Conservation (phyloP, 352 stramenopile genomes). For the Plasmopara viticola region DNA sequence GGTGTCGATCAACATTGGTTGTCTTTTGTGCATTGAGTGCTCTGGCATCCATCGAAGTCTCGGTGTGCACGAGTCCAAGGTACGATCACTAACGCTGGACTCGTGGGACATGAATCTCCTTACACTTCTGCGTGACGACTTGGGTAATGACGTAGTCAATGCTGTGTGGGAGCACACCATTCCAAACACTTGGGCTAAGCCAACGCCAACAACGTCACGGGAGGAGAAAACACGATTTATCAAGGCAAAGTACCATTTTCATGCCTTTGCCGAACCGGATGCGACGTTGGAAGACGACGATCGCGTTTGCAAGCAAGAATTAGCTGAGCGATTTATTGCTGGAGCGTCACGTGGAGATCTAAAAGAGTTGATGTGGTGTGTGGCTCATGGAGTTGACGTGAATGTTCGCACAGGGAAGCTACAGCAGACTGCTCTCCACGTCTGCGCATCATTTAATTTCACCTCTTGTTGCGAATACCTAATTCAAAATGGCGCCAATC, state of each 20-base stretch:
- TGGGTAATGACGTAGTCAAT: conserved; percentile 73
- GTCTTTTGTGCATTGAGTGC: conserved; percentile 96
- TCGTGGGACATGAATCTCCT: conserved; percentile 83
- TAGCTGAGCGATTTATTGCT: conserved; percentile 43
- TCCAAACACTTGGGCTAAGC: conserved; percentile 48
- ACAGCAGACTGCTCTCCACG: conserved; percentile 59
- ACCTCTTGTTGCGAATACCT: conserved; percentile 67
- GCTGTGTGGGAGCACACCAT: conserved; percentile 57
- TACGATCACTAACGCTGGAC: conserved; percentile 88
- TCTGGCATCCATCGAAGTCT: conserved; percentile 95
- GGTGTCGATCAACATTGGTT: conserved; percentile 95
- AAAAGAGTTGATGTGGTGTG: conserved; percentile 62
- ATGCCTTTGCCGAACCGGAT: conserved; percentile 47
- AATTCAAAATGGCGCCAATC: conserved; percentile 69
- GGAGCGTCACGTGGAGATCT: conserved; percentile 37
- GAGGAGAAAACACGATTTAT: conserved; percentile 80
- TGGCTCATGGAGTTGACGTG: conserved; percentile 77
- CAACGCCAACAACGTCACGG: conserved; percentile 32
- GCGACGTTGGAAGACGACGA: conserved; percentile 22
- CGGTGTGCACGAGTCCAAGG: conserved; percentile 95
- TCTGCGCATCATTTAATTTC: conserved; percentile 32
- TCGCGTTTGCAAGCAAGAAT: conserved; percentile 20
- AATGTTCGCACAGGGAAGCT: conserved; percentile 41
- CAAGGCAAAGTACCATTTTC: conserved; percentile 82
- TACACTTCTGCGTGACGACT: conserved; percentile 47